Evolutionary conservation across 352 stramenopile genomes (phyloP), one percentile per base, ranked within the genome.

Genomic region (Phytophthora pistaciae): DNA sequence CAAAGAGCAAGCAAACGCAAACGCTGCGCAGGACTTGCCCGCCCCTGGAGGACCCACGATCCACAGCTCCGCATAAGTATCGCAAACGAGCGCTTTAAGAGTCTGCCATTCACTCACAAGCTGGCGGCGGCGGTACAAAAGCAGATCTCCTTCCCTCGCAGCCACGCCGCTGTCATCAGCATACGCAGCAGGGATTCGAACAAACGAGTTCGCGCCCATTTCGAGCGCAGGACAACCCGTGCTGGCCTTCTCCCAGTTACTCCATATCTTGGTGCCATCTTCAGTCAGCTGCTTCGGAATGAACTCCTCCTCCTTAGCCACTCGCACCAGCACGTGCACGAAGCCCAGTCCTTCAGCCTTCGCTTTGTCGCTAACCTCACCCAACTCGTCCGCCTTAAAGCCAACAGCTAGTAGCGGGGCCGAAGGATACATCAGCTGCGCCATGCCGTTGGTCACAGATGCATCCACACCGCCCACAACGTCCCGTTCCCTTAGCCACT

Each of bases 41-140:
- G 18, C 21, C n/a, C 44, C 44, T 11, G 44, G 44, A 11, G 44
- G 44, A 11, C 44, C 44, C 44, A 52, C 14, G n/a, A 52, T 52
- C 44, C 44, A 52, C n/a, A 52, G 44, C 21, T 56, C 20, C n/a
- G 49, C 49, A 33, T 25, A 56, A 11, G 49, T 56, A 2, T 56
- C 29, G 49, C 49, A 56, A 56, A 31, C 49, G 21, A 11, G 20
- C 10, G 21, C 29, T 18, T 56, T 16, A 56, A 56, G 16, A 16
- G 5, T 9, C 23, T 56, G 49, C 49, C 49, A 56, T 33, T 56
- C 49, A 8, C 10, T 10, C 23, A 33, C 49, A 6, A 56, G 49
- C 49, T 56, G 20, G 21, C 9, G 23, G 49, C 49, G 49, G 49
- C 49, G 49, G 9, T 56, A 56, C 23, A 56, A 21, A 5, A 29